Percentiles rank a stretch among this genome's conserved stretches.
phyloP scores from a whole-genome alignment of 1,284 basidiomycete genomes.

The Puccinia brachypodii region DNA sequence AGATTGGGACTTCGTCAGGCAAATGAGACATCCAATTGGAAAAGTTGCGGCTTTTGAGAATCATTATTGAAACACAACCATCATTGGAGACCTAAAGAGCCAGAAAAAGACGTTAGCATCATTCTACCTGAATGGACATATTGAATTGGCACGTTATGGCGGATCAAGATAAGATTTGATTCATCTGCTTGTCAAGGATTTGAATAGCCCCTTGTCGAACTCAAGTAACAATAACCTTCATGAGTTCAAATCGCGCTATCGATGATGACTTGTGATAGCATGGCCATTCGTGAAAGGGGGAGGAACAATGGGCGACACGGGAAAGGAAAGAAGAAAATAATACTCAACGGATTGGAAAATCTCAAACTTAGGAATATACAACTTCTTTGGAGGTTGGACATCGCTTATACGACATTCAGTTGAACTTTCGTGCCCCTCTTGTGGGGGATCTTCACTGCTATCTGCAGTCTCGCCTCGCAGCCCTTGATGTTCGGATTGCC shows the following conservation, averaged over 20 bases:
- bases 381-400: neutral
- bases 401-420: neutral
- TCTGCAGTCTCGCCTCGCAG: neutral
- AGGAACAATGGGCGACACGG: neutral
- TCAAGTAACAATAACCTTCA: neutral
- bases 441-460: neutral
- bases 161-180: neutral
- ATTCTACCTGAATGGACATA: neutral
- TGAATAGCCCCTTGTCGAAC: neutral
- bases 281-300: neutral
- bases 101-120: neutral
- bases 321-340: neutral
- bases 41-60: conserved; percentile 23
- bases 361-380: conserved; percentile 24
- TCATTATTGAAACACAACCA: conserved; percentile 41
- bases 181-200: neutral
- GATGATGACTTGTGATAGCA: neutral
- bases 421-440: neutral
- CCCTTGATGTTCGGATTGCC: neutral
- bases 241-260: neutral
- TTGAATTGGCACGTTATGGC: neutral
- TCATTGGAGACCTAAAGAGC: conserved; percentile 18
- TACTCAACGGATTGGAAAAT: conserved; percentile 41
- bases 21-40: conserved; percentile 46
- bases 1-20: conserved; percentile 30